Evolutionary conservation across 1,139 yeast genomes (phyloP).

Genomic region (Kodamaea derodonti): DNA sequence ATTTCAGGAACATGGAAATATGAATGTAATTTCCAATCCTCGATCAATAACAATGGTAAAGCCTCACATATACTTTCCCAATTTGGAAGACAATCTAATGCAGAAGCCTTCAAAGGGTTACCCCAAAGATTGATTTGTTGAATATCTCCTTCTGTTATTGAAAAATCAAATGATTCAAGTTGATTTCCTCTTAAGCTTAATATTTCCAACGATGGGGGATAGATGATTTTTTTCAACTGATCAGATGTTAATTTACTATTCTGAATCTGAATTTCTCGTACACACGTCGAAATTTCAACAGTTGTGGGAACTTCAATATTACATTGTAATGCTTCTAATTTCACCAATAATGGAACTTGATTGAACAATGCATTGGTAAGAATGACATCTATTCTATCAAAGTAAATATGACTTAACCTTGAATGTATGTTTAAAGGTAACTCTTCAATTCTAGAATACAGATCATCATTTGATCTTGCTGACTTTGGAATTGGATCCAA

Average conservation of each 20-base stretch:
- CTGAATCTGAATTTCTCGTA: not conserved
- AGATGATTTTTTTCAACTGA: not conserved
- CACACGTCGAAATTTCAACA: not conserved
- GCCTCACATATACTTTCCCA: not conserved
- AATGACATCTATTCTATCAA: not conserved
- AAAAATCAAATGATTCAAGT: not conserved
- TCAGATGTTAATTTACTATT: not conserved
- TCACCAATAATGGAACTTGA: not conserved
- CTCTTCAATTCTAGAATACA: not conserved
- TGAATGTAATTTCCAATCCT: not conserved
- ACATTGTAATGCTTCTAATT: not conserved
- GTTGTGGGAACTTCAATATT: not conserved
- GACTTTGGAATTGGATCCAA: not conserved
- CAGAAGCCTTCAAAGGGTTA: not conserved
- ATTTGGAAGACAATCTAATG: not conserved
- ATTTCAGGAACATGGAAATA: not conserved
- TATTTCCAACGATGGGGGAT: not conserved
- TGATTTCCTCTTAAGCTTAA: not conserved
- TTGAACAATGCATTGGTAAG: not conserved
- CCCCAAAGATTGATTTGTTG: not conserved
- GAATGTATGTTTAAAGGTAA: not conserved
- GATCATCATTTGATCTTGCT: not conserved
- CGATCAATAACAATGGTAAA: not conserved
- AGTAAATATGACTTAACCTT: not conserved
- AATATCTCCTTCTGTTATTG: not conserved